These are phyloP conservation scores for Digitaria exilis DNA, from an alignment of 202 grass and related monocot species.

Conservation along the genomic window DNA sequence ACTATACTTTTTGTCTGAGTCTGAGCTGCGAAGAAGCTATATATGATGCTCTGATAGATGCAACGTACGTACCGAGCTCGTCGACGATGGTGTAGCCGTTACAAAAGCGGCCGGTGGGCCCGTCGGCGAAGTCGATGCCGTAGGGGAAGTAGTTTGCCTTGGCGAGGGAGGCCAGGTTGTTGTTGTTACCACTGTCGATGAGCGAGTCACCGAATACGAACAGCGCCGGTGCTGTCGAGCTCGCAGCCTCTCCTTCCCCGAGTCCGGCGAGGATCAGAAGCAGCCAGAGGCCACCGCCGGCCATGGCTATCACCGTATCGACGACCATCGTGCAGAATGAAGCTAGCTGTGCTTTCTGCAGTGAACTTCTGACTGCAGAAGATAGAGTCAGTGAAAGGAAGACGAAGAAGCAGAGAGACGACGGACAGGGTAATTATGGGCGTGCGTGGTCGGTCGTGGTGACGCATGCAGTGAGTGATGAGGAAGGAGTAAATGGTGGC, in stretches of 20 bases:
- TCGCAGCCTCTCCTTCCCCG: neutral
- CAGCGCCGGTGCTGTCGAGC: slow-evolving; percentile 31
- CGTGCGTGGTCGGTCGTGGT: no score
- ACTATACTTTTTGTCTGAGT: no score
- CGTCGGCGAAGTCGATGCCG: slow-evolving; percentile 65
- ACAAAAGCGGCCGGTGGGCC: slow-evolving; percentile 62
- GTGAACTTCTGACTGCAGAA: no score
- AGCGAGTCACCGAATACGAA: slow-evolving; percentile 77
- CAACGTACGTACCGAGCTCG: slow-evolving; percentile 59
- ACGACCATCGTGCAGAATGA: no score
- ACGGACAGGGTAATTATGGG: no score
- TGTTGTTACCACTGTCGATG: slow-evolving; percentile 67
- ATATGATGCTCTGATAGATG: no score
- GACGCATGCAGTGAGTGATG: no score
- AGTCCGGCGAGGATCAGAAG: neutral
- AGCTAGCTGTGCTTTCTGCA: no score
- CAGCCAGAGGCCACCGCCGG: neutral
- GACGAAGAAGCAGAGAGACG: no score
- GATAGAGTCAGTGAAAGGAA: no score
- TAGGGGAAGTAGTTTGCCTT: slow-evolving; percentile 70
- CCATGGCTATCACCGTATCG: neutral
- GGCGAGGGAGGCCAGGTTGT: slow-evolving; percentile 62
- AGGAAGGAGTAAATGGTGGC: no score
- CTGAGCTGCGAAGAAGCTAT: no score
- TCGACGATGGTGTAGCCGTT: slow-evolving; percentile 75